Evolutionary conservation across 1,284 basidiomycete genomes (phyloP).

Genomic region (Exobasidium rhododendri): DNA sequence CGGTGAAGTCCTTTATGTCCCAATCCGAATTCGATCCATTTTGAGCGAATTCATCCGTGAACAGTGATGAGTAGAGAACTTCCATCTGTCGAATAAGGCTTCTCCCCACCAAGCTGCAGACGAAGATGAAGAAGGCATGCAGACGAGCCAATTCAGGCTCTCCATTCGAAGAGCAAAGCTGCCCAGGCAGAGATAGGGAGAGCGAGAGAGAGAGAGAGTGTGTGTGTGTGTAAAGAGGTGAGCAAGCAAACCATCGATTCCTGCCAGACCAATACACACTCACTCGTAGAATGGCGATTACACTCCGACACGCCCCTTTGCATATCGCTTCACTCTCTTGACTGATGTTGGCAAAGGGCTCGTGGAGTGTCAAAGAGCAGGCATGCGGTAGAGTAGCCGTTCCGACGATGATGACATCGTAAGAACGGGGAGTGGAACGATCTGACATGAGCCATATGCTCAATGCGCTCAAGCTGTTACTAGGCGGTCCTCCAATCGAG

Average conservation of each 20-base stretch:
- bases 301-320: conserved; percentile 1
- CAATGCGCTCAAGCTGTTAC: not conserved
- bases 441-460: not conserved
- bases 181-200: not conserved
- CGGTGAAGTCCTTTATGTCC: not conserved
- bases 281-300: conserved; percentile 10
- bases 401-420: not conserved
- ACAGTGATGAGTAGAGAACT: not conserved
- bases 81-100: conserved; percentile 2
- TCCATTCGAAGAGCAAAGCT: not conserved
- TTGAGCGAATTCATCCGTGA: conserved; percentile 2
- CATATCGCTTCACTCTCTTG: conserved; percentile 9
- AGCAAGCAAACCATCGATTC: too few relatives aligned
- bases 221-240: too few relatives aligned
- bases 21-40: not conserved
- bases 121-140: not conserved
- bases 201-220: too few relatives aligned
- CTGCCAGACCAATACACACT: too few relatives aligned
- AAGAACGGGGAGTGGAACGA: not conserved
- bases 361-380: conserved; percentile 32
- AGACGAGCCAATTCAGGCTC: not conserved
- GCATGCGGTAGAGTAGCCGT: conserved; percentile 20
- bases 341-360: conserved; percentile 22
- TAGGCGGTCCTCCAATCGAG: not conserved
- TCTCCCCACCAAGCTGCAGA: not conserved